Evolutionary conservation across 1,284 basidiomycete genomes (phyloP), one percentile per base, ranked within the genome.

Genomic region (Rhodotorula sp.): DNA sequence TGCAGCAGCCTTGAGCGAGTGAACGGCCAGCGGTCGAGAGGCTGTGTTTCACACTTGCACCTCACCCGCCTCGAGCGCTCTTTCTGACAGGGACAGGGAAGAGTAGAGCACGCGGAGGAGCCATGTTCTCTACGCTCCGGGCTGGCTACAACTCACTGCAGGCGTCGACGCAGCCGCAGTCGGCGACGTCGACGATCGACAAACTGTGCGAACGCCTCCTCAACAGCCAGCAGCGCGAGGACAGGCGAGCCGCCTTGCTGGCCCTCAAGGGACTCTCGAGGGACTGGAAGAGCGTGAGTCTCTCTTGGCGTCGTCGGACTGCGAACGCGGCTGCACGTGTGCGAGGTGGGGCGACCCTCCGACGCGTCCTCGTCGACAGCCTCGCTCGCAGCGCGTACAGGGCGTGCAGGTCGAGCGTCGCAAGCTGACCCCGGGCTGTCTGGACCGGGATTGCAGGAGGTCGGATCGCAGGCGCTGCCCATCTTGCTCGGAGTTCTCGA

Each of bases 261-360:
- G 88, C 93, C 0, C 87, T 99, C 77, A 98, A 98, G 81, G 94
- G 94, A 21, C 87, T 98, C 62, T 86, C 90, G 61, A 87, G 94
- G 67, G 95, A 97, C 82, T 93, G 91, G 85, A 94, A 91, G 80
- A 85, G 88, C 71, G 81, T 83, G 43, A 67, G 82, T 78, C 10
- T 18, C 23, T 62, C n/a, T 26, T 8, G 2, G 2, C 58, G 7
- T 34, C 52, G 26, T 23, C 18, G 16, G 48, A 49, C 49, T 51
- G 20, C 49, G 49, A 23, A 51, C 7, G 49, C 16, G 46, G 39
- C 54, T 10, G 26, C 31, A 21, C 16, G 57, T 34, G 56, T 18
- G 29, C 52, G 43, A 64, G 62, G 52, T 64, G 60, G 60, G 59
- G 60, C 57, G 60, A 31, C 29, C 29, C 60, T 16, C 3, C 26